These are phyloP conservation scores for Puccinia coronata DNA, from an alignment of 1,284 basidiomycete species.

Conservation along the genomic window DNA sequence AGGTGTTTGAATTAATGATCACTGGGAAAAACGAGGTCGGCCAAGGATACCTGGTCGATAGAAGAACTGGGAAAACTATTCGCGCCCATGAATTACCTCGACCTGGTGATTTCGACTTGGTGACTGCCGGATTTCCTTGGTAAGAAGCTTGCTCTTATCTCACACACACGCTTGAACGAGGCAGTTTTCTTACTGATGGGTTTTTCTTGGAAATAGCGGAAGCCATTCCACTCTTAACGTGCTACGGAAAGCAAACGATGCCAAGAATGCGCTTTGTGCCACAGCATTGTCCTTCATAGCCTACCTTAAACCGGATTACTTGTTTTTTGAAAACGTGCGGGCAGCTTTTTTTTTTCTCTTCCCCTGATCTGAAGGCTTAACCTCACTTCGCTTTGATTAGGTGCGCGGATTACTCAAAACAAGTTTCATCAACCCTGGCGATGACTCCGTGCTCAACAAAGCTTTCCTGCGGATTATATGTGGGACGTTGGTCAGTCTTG, in stretches of 20 bases:
- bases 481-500: constrained; percentile 32
- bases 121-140: constrained; percentile 46
- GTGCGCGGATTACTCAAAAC: constrained; percentile 40
- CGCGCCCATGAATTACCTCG: constrained; percentile 1
- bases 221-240: constrained; percentile 38
- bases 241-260: constrained; percentile 32
- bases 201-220: constrained; percentile 7
- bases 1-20: constrained; percentile 27
- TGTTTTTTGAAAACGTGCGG: constrained; percentile 44
- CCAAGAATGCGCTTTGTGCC: constrained; percentile 38
- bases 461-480: constrained; percentile 30
- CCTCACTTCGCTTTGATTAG: background rate
- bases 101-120: constrained; percentile 34
- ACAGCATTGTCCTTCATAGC: constrained; percentile 35
- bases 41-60: background rate
- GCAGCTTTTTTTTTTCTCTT: background rate
- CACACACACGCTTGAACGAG: background rate
- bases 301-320: constrained; percentile 26
- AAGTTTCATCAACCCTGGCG: constrained; percentile 4
- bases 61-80: constrained; percentile 30
- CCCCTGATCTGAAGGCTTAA: background rate
- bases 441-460: background rate
- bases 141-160: background rate
- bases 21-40: background rate
- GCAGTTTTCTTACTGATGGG: background rate